Base-by-base conservation (phyloP, 192 early-diverging fungal species). In the Rhizophagus sp. region DNA sequence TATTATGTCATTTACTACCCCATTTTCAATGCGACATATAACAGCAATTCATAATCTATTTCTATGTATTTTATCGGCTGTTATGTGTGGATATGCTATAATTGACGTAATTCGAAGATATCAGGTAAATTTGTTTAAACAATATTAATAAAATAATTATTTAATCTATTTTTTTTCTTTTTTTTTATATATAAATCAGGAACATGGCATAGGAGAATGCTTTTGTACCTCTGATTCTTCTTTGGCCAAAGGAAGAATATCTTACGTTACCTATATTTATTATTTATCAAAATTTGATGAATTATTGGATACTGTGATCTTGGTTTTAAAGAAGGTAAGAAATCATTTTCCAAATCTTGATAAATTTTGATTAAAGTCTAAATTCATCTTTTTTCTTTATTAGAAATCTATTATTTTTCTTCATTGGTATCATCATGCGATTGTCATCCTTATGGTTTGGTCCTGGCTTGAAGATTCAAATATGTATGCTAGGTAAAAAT, bases 401-500 rank as follows among this genome's bases (percentile, higher is more conserved):
- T 68, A 87, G 87, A 88, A 86, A 80, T 79, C 81, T n/a, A 62
- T 88, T 12, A 88, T 88, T 64, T 88, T 88, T 81, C 66, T 88
- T 9, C 88, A 88, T 77, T 86, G 87, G 85, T 88, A 88, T 68
- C 88, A 88, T 69, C 88, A 88, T 73, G 78, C 83, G 3, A 88
- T 88, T 41, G 88, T 88, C 47, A 88, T 88, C 17, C 34, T 88
- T 12, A 88, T 88, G 88, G 86, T 88, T 41, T 88, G 85, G 85
- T 52, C 73, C 36, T 88, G 86, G 88, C 61, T 88, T 19, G 57
- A 88, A 68, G 83, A 81, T 70, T 80, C 79, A n/a, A 80, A 84
- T 62, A 67, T 79, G 44, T 87, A 88, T 79, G 75, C 76, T 8
- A 83, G 73, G 82, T 83, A 83, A 27, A 68, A 62, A 41, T 41